These are phyloP conservation scores for Fusarium gaditjirri DNA, from an alignment of 2,329 filamentous ascomycete genomes.

Conservation along the genomic window DNA sequence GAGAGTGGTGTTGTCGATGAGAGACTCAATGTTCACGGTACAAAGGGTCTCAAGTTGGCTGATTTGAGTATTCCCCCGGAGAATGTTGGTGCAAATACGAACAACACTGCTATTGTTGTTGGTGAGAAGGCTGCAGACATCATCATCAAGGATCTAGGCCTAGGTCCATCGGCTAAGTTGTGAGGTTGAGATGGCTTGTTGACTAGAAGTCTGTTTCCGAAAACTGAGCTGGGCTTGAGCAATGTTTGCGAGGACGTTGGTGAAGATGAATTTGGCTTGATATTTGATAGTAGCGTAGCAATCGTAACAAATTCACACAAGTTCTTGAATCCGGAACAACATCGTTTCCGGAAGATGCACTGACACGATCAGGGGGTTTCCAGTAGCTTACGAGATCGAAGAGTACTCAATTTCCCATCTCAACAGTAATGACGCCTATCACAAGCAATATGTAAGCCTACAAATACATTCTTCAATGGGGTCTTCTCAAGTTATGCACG, in stretches of 20 bases:
- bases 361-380: too few species aligned
- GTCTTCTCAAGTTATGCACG: fast-evolving
- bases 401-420: not conserved
- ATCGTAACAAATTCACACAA: not conserved
- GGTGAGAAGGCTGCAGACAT: conserved; percentile 60
- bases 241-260: fast-evolving
- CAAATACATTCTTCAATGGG: fast-evolving
- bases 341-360: not conserved
- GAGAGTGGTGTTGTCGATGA: conserved; percentile 52
- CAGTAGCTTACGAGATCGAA: too few species aligned
- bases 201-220: too few species aligned
- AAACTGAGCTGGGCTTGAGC: too few species aligned
- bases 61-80: conserved; percentile 51
- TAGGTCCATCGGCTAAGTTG: not conserved
- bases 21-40: conserved; percentile 56
- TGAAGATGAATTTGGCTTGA: not conserved
- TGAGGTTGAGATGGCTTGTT: not conserved
- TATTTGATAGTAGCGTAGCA: not conserved
- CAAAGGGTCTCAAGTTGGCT: conserved; percentile 54
- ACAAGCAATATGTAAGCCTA: fast-evolving
- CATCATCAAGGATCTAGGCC: conserved; percentile 51
- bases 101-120: conserved; percentile 59
- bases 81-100: conserved; percentile 61
- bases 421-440: fast-evolving
- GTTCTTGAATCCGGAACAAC: too few species aligned